Evolutionary conservation across 2,329 filamentous ascomycete genomes (phyloP).

Genomic region (Biscogniauxia mediterranea): DNA sequence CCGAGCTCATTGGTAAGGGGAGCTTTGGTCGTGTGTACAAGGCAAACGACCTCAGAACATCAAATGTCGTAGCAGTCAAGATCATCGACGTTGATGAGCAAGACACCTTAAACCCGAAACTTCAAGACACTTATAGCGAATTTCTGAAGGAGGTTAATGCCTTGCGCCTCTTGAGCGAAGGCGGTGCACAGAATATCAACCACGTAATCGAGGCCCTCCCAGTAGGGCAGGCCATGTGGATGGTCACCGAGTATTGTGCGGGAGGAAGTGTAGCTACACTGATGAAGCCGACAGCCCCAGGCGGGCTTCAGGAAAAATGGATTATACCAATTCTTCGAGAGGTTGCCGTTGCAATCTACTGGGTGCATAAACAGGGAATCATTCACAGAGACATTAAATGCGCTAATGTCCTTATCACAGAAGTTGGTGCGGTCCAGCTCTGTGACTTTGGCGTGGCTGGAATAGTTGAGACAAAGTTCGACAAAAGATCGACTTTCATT

Average conservation of each 20-base stretch:
- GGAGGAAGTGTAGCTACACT: constrained; percentile 77
- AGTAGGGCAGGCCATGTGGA: constrained; percentile 80
- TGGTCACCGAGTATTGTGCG: constrained; percentile 82
- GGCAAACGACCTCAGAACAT: constrained; percentile 46
- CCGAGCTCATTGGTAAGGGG: constrained; percentile 73
- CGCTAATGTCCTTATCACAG: constrained; percentile 77
- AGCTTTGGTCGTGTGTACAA: constrained; percentile 75
- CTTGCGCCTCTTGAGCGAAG: constrained; percentile 70
- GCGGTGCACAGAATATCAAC: constrained; percentile 76
- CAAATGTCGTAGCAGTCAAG: constrained; percentile 69
- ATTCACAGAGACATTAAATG: constrained; percentile 73
- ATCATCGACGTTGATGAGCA: constrained; percentile 82
- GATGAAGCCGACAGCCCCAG: constrained; percentile 65
- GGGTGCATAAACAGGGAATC: constrained; percentile 67
- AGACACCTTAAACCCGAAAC: constrained; percentile 64
- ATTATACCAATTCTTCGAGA: constrained; percentile 67
- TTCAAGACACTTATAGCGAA: constrained; percentile 66
- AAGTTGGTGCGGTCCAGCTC: constrained; percentile 73
- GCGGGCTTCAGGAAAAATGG: constrained; percentile 68
- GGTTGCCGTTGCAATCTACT: constrained; percentile 63
- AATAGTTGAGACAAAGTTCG: constrained; percentile 70
- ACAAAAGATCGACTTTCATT: constrained; percentile 78
- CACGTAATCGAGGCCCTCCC: constrained; percentile 76
- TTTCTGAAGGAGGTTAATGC: constrained; percentile 68
- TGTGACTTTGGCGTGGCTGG: constrained; percentile 85